Base-by-base conservation (phyloP, 306 rosid species). In the Hippophae tibetana region DNA sequence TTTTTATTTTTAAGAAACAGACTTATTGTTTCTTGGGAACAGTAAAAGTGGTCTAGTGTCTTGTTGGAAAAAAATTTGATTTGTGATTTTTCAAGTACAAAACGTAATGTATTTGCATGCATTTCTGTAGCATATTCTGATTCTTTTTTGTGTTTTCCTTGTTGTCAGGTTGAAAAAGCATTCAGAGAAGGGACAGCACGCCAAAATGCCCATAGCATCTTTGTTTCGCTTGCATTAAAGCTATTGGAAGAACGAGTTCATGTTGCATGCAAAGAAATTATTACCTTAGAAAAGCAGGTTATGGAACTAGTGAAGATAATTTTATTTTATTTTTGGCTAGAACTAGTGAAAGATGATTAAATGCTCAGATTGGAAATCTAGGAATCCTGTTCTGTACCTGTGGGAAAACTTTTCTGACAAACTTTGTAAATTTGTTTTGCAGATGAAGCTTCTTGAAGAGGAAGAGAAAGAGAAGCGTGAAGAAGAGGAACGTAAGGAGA, bases 161-260 rank as follows among this genome's bases (percentile, higher is more conserved):
- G 65, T 64, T 74, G 76, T 73, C 85, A 93, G 99, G 97, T 93
- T 70, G 99, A 93, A 70, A 93, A 93, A 70, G 97, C 99, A 43
- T 93, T 93, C 73, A 78, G 97, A 79, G 99, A 93, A 86, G 99
- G 99, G 70, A 93, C 99, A 50, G 97, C 99, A 7, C 99, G 99
- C 73, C 99, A 93, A 89, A 93, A 93, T 84, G 97, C 99, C 13
- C 99, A 93, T 73, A 86, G 99, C 79, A 86, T 93, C 69, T 93
- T 93, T 61, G 97, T 93, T 43, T 93, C 95, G 71, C 95, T 93
- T 72, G 95, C 95, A 52, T 81, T 89, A 63, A 86, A 93, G 72
- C 75, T 93, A 71, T 87, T 93, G 75, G 99, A 93, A 84, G 99
- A 93, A 61, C 90, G 89, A 52, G 90, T 89, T 70, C 97, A 86